Evolutionary conservation across 1,284 basidiomycete species (phyloP).

Genomic region (Tranzscheliella williamsii): DNA sequence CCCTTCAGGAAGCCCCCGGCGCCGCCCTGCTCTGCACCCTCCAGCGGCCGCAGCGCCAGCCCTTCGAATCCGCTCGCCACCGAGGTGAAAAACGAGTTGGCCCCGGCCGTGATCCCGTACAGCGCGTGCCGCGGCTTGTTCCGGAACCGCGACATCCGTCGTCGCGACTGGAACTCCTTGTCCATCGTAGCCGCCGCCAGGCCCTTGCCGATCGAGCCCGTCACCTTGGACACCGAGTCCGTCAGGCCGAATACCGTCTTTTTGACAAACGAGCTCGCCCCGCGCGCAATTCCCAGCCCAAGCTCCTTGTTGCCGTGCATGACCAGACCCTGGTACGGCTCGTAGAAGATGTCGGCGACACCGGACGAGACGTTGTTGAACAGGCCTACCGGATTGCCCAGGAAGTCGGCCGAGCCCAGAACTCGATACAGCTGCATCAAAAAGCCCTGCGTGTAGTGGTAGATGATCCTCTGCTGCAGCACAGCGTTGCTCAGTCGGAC

Average conservation of each 20-base stretch:
- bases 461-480: slow-evolving; percentile 79
- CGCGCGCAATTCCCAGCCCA: slow-evolving; percentile 95
- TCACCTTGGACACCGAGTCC: slow-evolving; percentile 95
- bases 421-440: slow-evolving; percentile 93
- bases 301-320: slow-evolving; percentile 96
- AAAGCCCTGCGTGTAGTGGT: slow-evolving; percentile 93
- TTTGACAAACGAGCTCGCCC: slow-evolving; percentile 90
- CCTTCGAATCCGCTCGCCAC: slow-evolving; percentile 95
- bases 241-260: slow-evolving; percentile 97
- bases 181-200: slow-evolving; percentile 95
- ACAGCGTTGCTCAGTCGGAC: slow-evolving; percentile 85
- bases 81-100: slow-evolving; percentile 89
- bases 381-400: slow-evolving; percentile 80
- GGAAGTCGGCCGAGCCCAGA: slow-evolving; percentile 92
- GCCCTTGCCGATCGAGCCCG: slow-evolving; percentile 95
- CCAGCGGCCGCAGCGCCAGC: slow-evolving; percentile 91
- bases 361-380: slow-evolving; percentile 99
- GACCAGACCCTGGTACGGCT: slow-evolving; percentile 95
- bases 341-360: slow-evolving; percentile 98
- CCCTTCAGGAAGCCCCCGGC: slow-evolving; percentile 97
- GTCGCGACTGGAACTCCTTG: slow-evolving; percentile 86
- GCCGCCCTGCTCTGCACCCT: slow-evolving; percentile 92
- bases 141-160: slow-evolving; percentile 83
- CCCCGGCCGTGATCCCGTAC: slow-evolving; percentile 88
- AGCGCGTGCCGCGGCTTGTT: slow-evolving; percentile 96